Evolutionary conservation across 176 grass and related monocot species (phyloP).

Genomic region (Zea luxurians): DNA sequence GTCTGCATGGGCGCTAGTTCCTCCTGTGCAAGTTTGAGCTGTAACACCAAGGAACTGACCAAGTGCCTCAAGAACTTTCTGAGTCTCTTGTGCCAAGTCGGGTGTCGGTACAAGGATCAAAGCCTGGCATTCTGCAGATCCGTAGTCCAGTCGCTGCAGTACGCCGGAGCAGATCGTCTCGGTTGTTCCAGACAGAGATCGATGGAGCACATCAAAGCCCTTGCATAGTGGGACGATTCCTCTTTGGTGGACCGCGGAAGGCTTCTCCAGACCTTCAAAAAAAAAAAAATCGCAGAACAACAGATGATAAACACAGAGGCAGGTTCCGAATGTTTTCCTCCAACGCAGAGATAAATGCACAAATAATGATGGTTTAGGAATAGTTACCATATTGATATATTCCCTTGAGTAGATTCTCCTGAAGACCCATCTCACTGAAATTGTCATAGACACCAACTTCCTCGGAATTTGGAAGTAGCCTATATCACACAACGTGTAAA

Average conservation of each 20-base stretch:
- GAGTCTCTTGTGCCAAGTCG: constrained; percentile 52
- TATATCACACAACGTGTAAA: constrained; percentile 14
- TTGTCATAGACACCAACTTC: constrained; percentile 52
- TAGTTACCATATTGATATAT: constrained; percentile 67
- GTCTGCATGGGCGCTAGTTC: constrained; percentile 42
- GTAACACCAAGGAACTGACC: constrained; percentile 67
- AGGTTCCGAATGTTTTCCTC: background rate
- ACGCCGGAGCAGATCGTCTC: constrained; percentile 66
- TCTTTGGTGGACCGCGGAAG: constrained; percentile 59
- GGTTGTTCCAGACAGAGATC: constrained; percentile 61
- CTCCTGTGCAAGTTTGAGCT: constrained; percentile 62
- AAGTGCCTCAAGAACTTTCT: constrained; percentile 65
- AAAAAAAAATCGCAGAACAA: constrained; percentile 18
- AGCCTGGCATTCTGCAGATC: constrained; percentile 62
- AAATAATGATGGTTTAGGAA: background rate
- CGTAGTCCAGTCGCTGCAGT: constrained; percentile 68
- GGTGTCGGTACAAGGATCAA: constrained; percentile 69
- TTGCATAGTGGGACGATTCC: constrained; percentile 74
- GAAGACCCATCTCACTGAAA: constrained; percentile 68
- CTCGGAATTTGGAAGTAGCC: constrained; percentile 13
- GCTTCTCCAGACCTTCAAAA: constrained; percentile 67
- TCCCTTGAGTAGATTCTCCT: constrained; percentile 67
- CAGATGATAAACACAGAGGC: background rate
- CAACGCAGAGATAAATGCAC: constrained; percentile 11
- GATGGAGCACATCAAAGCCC: constrained; percentile 68